Conservation (phyloP, 306 rosid genomes). For the Prunus mongolica region DNA sequence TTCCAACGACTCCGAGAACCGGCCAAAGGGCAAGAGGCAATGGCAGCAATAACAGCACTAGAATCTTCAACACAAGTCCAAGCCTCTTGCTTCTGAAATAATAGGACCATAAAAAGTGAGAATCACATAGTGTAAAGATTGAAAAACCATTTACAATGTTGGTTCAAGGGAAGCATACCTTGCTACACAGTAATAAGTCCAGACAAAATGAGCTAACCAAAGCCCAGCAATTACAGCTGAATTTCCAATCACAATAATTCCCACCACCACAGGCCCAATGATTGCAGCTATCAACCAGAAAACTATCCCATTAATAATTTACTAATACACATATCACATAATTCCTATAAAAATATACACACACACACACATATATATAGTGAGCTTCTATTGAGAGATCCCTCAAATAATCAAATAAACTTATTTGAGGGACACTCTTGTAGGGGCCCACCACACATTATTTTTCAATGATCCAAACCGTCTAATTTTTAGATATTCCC, state of each 20-base stretch:
- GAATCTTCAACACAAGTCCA: slow-evolving; percentile 51
- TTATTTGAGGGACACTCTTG: too few species aligned
- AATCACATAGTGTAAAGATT: neutral
- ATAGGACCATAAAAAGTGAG: neutral
- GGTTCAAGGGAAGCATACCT: slow-evolving; percentile 37
- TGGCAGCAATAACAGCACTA: slow-evolving; percentile 52
- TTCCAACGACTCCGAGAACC: slow-evolving; percentile 50
- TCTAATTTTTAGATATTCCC: too few species aligned
- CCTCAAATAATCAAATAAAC: too few species aligned
- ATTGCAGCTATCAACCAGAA: slow-evolving; percentile 37
- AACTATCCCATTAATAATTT: neutral
- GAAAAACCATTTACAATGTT: neutral
- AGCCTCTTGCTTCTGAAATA: slow-evolving; percentile 64
- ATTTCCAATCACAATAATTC: slow-evolving; percentile 54
- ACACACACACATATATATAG: too few species aligned
- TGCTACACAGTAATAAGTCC: slow-evolving; percentile 64
- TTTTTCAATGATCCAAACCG: too few species aligned
- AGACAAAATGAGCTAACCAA: slow-evolving; percentile 66
- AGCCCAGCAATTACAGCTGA: slow-evolving; percentile 59
- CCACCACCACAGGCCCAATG: slow-evolving; percentile 45
- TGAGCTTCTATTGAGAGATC: too few species aligned
- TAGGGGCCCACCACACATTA: too few species aligned
- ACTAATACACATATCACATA: neutral
- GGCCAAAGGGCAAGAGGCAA: slow-evolving; percentile 65
- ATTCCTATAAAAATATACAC: too few species aligned